Conservation (phyloP, 1,284 basidiomycete genomes). For the Tilletia caries region DNA sequence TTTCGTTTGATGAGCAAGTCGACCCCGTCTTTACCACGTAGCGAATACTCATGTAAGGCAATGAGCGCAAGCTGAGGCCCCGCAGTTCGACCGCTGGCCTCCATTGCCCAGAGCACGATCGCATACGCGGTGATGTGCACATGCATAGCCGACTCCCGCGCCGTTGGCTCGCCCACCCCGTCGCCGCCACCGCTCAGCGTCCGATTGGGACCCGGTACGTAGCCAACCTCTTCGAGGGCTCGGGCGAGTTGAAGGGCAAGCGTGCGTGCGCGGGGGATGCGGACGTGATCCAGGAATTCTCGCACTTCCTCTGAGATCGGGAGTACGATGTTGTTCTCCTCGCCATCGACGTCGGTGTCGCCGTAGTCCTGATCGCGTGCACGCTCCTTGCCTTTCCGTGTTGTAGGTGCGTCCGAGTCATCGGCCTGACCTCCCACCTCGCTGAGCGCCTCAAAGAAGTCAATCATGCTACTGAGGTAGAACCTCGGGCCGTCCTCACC, state of each 20-base stretch:
- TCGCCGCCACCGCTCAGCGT: background rate
- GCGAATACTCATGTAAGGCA: background rate
- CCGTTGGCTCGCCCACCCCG: background rate
- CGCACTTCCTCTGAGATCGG: background rate
- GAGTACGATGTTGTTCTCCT: background rate
- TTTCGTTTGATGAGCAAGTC: background rate
- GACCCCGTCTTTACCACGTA: background rate
- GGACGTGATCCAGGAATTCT: background rate
- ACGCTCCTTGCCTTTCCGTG: background rate
- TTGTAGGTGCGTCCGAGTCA: background rate
- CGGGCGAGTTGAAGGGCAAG: background rate
- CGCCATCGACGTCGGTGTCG: no score
- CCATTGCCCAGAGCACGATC: slow-evolving; percentile 3
- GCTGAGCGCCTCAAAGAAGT: slow-evolving; percentile 7
- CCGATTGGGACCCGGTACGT: background rate
- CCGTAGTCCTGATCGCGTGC: background rate
- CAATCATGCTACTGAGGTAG: background rate
- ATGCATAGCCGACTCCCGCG: background rate
- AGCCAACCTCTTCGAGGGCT: background rate
- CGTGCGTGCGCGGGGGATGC: background rate
- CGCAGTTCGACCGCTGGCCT: background rate
- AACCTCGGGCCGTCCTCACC: background rate
- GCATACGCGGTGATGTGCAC: background rate
- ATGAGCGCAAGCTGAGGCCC: background rate
- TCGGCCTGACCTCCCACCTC: background rate